These are phyloP conservation scores for Besnoitia besnoiti DNA, from an alignment of 169 alveolate genomes.

Conservation along the genomic window DNA sequence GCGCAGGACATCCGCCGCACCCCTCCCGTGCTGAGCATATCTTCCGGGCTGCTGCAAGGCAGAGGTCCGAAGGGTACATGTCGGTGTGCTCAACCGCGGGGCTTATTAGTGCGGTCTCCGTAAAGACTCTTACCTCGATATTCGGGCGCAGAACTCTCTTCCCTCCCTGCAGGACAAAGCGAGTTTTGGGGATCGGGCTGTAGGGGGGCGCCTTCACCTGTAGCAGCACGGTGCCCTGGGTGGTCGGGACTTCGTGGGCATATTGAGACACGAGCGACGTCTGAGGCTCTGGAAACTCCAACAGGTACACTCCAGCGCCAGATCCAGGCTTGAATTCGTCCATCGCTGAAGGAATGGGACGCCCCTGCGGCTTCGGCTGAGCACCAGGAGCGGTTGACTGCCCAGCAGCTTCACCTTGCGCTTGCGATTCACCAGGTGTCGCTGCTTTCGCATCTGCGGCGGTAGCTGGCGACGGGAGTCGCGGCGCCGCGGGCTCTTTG, in stretches of 20 bases:
- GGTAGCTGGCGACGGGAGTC: no score
- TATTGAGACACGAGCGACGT: not conserved
- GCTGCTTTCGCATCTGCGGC: no score
- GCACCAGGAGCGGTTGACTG: no score
- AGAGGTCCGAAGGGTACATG: no score
- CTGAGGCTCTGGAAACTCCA: not conserved
- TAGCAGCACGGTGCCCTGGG: slow-evolving; percentile 6
- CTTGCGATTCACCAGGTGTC: no score
- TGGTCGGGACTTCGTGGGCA: not conserved
- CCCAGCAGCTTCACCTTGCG: no score
- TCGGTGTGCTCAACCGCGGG: no score
- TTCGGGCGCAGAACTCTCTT: slow-evolving; percentile 17
- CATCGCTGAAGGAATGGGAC: not conserved
- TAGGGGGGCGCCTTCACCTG: slow-evolving; percentile 36
- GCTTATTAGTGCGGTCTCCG: no score
- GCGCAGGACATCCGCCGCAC: no score
- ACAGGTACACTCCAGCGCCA: slow-evolving; percentile 6
- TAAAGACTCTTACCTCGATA: slow-evolving; percentile 19
- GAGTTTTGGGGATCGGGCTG: slow-evolving; percentile 1
- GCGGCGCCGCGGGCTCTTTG: not conserved
- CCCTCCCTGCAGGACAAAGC: slow-evolving; percentile 21
- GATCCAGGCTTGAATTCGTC: slow-evolving; percentile 1
- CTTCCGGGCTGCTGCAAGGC: no score
- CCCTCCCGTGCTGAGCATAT: no score
- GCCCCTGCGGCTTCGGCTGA: not conserved